Evolutionary conservation across 1,284 basidiomycete genomes (phyloP).

Genomic region (Ganoderma lucidum): DNA sequence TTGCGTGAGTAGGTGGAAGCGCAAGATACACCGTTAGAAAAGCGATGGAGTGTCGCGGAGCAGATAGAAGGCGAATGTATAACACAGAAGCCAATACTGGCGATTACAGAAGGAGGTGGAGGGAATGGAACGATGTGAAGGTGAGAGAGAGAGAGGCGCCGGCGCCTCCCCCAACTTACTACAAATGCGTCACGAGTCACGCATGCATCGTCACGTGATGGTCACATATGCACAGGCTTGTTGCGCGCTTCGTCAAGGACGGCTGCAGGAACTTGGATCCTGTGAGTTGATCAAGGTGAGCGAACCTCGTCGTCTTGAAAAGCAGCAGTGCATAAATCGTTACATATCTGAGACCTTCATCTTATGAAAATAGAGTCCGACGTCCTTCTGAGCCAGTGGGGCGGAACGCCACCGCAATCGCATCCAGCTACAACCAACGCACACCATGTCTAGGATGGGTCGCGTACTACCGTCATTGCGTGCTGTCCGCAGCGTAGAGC

Average conservation of each 20-base stretch:
- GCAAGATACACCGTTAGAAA: neutral
- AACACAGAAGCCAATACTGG: neutral
- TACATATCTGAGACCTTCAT: neutral
- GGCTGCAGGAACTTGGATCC: neutral
- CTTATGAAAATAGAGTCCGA: neutral
- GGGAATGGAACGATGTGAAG: neutral
- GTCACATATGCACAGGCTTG: neutral
- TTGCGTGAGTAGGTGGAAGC: neutral
- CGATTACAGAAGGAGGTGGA: neutral
- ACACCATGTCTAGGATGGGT: neutral
- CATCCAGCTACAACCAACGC: neutral
- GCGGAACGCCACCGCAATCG: neutral
- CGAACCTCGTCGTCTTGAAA: neutral
- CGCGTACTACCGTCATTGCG: neutral
- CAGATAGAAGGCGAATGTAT: neutral
- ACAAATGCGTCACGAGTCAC: neutral
- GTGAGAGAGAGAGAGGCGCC: neutral
- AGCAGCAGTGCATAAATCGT: neutral
- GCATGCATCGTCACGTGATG: neutral
- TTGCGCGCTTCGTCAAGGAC: neutral
- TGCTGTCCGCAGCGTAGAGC: constrained; percentile 46
- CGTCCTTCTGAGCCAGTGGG: too few relatives aligned
- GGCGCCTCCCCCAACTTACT: neutral
- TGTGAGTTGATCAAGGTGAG: neutral
- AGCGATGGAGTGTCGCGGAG: neutral